Evolutionary conservation across 805 yeast species (phyloP).

Genomic region (Cyberlindnera amylophila): DNA sequence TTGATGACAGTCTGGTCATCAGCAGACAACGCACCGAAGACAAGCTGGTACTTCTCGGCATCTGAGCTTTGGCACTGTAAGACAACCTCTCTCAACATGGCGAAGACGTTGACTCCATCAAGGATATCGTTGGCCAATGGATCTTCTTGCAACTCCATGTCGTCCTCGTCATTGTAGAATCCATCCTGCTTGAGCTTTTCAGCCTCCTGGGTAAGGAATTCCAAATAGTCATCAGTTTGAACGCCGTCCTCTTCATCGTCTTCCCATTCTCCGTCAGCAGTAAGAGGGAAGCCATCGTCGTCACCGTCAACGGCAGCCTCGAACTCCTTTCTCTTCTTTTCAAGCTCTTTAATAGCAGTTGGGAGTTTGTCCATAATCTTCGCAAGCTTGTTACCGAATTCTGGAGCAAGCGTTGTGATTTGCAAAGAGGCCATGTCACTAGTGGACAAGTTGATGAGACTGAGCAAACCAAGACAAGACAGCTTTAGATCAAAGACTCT

Average conservation of each 20-base stretch:
- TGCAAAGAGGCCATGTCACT: slow-evolving; percentile 32
- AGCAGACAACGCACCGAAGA: slow-evolving; percentile 38
- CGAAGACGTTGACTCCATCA: slow-evolving; percentile 71
- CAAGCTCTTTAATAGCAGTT: slow-evolving; percentile 61
- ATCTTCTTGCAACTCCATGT: slow-evolving; percentile 78
- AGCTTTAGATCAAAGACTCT: slow-evolving; percentile 82
- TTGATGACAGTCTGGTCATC: slow-evolving; percentile 35
- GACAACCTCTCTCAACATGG: slow-evolving; percentile 56
- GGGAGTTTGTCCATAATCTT: slow-evolving; percentile 61
- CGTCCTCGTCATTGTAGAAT: slow-evolving; percentile 40
- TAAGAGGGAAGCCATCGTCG: slow-evolving; percentile 29
- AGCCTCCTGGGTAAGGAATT: slow-evolving; percentile 44
- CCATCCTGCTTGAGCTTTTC: slow-evolving; percentile 35
- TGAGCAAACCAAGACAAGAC: slow-evolving; percentile 62
- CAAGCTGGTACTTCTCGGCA: slow-evolving; percentile 42
- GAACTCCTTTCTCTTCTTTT: slow-evolving; percentile 49
- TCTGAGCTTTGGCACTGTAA: slow-evolving; percentile 45
- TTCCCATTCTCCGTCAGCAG: slow-evolving; percentile 23
- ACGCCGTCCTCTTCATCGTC: slow-evolving; percentile 27
- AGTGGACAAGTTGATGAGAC: slow-evolving; percentile 33
- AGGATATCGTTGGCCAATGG: slow-evolving; percentile 76
- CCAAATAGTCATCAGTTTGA: slow-evolving; percentile 42
- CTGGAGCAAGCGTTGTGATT: slow-evolving; percentile 37
- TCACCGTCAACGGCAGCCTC: slow-evolving; percentile 29
- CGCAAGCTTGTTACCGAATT: slow-evolving; percentile 50